Evolutionary conservation across 2,329 filamentous ascomycete species (phyloP).

Genomic region (Cercospora janseana): DNA sequence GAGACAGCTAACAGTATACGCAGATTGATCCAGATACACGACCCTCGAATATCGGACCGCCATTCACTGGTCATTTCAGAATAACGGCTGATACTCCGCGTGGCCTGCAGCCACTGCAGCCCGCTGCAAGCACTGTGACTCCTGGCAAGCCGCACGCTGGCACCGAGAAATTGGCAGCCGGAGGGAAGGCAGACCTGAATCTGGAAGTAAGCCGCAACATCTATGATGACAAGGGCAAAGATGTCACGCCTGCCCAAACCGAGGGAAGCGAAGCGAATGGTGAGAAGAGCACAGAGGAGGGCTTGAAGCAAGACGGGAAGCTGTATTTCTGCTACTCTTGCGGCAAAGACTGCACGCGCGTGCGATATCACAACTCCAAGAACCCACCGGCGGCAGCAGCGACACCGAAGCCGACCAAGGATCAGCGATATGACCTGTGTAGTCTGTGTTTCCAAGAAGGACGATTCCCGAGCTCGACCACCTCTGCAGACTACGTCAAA

Average conservation of each 20-base stretch:
- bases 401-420: slow-evolving; percentile 53
- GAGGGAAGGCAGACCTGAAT: slow-evolving; percentile 78
- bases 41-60: slow-evolving; percentile 91
- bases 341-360: slow-evolving; percentile 79
- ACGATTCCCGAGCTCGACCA: slow-evolving; percentile 76
- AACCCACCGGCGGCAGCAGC: slow-evolving; percentile 48
- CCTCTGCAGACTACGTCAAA: slow-evolving; percentile 77
- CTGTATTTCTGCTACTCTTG: slow-evolving; percentile 83
- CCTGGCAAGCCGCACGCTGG: slow-evolving; percentile 60
- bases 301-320: slow-evolving; percentile 62
- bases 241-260: slow-evolving; percentile 62
- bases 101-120: slow-evolving; percentile 92
- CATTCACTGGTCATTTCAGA: slow-evolving; percentile 96
- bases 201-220: slow-evolving; percentile 93
- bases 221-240: slow-evolving; percentile 88
- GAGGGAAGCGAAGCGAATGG: slow-evolving; percentile 59
- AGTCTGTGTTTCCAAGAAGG: slow-evolving; percentile 85
- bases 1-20: slow-evolving; percentile 5
- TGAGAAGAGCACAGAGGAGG: slow-evolving; percentile 63
- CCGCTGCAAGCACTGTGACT: slow-evolving; percentile 70
- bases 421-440: slow-evolving; percentile 81
- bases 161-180: slow-evolving; percentile 69
- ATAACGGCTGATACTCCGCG: slow-evolving; percentile 93
- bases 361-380: slow-evolving; percentile 70
- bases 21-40: slow-evolving; percentile 95